Percentiles rank a stretch among this genome's conserved stretches.
phyloP scores from a whole-genome alignment of 805 yeast species.

The Tetrapisispora nanseiensis region DNA sequence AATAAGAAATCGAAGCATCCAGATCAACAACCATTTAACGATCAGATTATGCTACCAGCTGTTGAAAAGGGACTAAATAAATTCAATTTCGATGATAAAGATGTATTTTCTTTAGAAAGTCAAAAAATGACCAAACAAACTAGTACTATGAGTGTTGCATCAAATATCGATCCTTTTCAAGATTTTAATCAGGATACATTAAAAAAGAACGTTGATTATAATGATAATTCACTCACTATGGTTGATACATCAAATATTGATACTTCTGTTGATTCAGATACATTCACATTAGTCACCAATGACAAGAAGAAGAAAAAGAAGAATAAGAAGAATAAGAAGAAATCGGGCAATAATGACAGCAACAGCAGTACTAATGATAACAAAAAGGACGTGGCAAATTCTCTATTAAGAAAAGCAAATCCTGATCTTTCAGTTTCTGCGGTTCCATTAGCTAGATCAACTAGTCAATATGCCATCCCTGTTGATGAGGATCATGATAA shows the following conservation, averaged over 20 bases:
- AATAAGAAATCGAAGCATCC: not conserved
- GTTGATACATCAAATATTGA: not conserved
- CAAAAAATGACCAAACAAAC: not conserved
- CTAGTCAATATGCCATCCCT: conserved; percentile 1
- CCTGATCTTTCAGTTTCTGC: not conserved
- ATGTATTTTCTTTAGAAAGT: not conserved
- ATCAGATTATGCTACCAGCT: not conserved
- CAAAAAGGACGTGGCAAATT: not conserved
- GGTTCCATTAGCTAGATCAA: not conserved
- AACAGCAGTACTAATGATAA: conserved; percentile 1
- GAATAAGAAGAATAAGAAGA: conserved; percentile 67
- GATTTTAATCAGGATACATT: not conserved
- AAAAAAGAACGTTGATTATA: not conserved
- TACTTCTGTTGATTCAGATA: conserved; percentile 1
- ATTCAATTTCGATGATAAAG: not conserved
- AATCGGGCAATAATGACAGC: conserved; percentile 48
- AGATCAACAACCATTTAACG: not conserved
- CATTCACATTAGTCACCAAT: not conserved
- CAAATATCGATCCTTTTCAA: conserved; percentile 1
- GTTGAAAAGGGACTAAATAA: not conserved
- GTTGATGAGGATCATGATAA: conserved; percentile 15
- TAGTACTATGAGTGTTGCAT: not conserved
- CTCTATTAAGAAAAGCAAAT: not conserved
- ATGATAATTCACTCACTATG: not conserved
- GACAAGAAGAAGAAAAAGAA: conserved; percentile 46